Evolutionary conservation across 352 stramenopile genomes (phyloP), one percentile per base, ranked within the genome.

Genomic region (Albugo laibachii): DNA sequence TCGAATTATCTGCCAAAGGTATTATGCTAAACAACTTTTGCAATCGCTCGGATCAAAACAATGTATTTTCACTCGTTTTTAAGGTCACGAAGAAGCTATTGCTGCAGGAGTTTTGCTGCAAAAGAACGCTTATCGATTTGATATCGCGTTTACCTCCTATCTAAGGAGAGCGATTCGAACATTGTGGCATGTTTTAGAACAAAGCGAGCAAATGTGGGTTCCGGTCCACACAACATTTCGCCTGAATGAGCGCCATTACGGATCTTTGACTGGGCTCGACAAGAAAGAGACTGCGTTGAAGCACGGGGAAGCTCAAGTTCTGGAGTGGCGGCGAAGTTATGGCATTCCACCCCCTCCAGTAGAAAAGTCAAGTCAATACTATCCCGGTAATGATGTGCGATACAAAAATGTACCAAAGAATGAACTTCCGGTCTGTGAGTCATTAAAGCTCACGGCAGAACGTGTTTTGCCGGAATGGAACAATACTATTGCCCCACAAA

Each of bases 291-390:
- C 83, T 1, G 86, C 92, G 3, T 65, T 86, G 49, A 81, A 95
- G 58, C 69, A 95, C 45, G 87, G 92, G 27, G 69, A 86, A 38
- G 86, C 96, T 24, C 64, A 95, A 47, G 92, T 98, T 45, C 80
- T 93, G 47, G 66, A 97, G 55, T 99, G 95, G 95, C 75, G 95
- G 55, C 80, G 95, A 49, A 95, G 77, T 58, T 99, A 98, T 72
- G 93, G 98, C 71, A 95, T 97, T 55, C 94, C 95, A 48, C 95
- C 95, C 16, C 95, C 95, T 27, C 58, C 75, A 41, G 73, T 98
- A 6, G 87, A 63, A 79, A 97, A 67, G 42, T 56, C 70, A 45
- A 93, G 92, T 59, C 61, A 81, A 56, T 94, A 93, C 64, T 97
- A 91, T 59, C 88, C 85, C 3, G 81, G 84, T 47, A 79, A 88